Base-by-base conservation (phyloP, 805 yeast genomes). In the Ascoidea tarda region DNA sequence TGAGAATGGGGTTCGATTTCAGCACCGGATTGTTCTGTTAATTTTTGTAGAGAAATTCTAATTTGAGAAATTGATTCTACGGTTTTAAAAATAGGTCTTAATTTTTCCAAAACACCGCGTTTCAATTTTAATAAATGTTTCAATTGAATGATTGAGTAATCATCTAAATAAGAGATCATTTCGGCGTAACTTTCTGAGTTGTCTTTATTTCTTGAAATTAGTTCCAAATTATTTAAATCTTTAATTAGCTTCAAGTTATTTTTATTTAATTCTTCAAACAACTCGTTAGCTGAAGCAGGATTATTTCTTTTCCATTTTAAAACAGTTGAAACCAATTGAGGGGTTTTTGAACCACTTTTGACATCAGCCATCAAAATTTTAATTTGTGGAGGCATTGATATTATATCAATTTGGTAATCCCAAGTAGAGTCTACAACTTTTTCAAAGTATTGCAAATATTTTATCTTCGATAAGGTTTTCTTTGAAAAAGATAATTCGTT, bases 351-450 rank as follows among this genome's bases (percentile, higher is more conserved):
- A 0, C 99, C 99, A 14, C 87, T 90, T 16, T 78, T 71, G 16
- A 93, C 86, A 66, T 93, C 99, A 10, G 99, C 99, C 96, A 93
- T 87, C 2, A 93, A 63, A 49, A 93, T 63, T 52, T 77, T 75
- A 31, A 90, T 67, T 1, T 82, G 78, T 2, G 74, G 73, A 0
- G 98, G 98, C 50, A 93, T 68, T 1, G 73, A 64, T 51, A 88
- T 79, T 38, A 73, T 72, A 6, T 68, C 69, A 51, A 72, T 75
- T n/a, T 62, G 66, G 59, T 84, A 76, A 3, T 73, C 69, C 96
- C 96, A 89, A 61, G 68, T 59, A 2, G 65, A 53, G 38, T 75
- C 72, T 8, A 77, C 72, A 10, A 77, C 55, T 1, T 61, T 38
- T 2, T 54, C 54, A 49, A 82, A 59, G 2, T 62, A 59, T 0